A percentile compares a stretch with the other conserved stretches of the same genome.
phyloP scores from a whole-genome alignment of 495 filamentous ascomycete genomes.

The Bombardia bombarda region DNA sequence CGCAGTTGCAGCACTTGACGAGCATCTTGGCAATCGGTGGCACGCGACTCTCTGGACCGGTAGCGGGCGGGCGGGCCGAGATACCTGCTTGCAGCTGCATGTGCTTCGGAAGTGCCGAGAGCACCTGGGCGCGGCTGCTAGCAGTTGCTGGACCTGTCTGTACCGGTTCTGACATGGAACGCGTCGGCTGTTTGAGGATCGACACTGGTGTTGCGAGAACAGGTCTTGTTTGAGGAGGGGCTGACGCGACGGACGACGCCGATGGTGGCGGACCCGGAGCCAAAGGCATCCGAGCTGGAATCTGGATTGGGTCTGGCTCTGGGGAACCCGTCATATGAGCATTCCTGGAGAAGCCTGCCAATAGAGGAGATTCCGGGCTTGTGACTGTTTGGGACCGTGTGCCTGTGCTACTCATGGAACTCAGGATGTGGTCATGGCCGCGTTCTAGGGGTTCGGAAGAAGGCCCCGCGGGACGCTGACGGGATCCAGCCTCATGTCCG shows the following conservation, averaged over 20 bases:
- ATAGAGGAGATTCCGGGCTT: too few species aligned
- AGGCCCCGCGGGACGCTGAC: too few species aligned
- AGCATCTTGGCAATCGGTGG: conserved; percentile 62
- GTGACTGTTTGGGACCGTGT: too few species aligned
- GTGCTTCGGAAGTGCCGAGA: conserved; percentile 25
- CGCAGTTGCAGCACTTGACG: conserved; percentile 74
- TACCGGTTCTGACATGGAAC: conserved; percentile 6
- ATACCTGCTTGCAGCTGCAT: conserved; percentile 20
- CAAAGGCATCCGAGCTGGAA: background rate
- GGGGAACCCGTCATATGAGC: too few species aligned
- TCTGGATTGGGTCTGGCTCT: too few species aligned
- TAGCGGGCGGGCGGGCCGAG: conserved; percentile 3
- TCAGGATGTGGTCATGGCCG: too few species aligned
- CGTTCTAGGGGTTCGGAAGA: too few species aligned
- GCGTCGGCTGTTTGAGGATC: conserved; percentile 22
- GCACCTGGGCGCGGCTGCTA: conserved; percentile 2
- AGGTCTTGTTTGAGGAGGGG: conserved; percentile 1
- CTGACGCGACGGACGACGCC: background rate
- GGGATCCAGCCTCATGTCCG: too few species aligned
- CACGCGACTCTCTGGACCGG: conserved; percentile 3
- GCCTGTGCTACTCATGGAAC: too few species aligned
- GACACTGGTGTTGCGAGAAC: conserved; percentile 11
- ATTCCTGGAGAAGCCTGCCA: too few species aligned
- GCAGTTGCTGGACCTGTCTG: background rate
- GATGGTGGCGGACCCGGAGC: conserved; percentile 3